Conservation (phyloP, 2,329 filamentous ascomycete genomes). For the Ceratocystis huliohia region DNA sequence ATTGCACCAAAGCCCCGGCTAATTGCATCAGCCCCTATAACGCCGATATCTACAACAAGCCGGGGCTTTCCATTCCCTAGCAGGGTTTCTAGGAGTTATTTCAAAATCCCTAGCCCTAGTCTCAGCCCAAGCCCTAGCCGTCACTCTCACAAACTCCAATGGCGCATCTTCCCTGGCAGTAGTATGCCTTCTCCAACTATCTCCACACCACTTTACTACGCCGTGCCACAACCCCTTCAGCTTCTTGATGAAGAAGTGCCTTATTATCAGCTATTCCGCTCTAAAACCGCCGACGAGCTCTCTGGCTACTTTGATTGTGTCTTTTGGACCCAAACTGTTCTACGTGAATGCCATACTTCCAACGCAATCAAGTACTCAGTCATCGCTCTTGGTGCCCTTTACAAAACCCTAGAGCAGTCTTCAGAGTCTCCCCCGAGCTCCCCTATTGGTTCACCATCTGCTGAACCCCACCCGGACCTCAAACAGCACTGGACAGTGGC, state of each 20-base stretch:
- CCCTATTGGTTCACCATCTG: slow-evolving; percentile 27
- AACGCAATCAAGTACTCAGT: slow-evolving; percentile 52
- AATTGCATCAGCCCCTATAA: background rate
- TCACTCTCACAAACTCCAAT: slow-evolving; percentile 6
- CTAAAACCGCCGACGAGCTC: slow-evolving; percentile 48
- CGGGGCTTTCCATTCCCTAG: background rate
- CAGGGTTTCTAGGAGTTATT: background rate
- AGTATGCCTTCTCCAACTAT: background rate
- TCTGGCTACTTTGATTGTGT: slow-evolving; percentile 54
- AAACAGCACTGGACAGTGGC: slow-evolving; percentile 47
- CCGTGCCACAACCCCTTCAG: slow-evolving; percentile 10
- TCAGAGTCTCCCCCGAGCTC: slow-evolving; percentile 39
- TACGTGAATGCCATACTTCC: slow-evolving; percentile 51
- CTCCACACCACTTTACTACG: slow-evolving; percentile 16
- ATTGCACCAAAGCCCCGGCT: slow-evolving; percentile 34
- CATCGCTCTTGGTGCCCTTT: slow-evolving; percentile 51
- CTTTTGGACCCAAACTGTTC: slow-evolving; percentile 51
- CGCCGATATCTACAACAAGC: background rate
- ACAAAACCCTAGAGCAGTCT: slow-evolving; percentile 51
- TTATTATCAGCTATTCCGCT: slow-evolving; percentile 51
- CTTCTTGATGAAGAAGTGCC: slow-evolving; percentile 34
- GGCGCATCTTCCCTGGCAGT: background rate
- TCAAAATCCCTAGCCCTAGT: slow-evolving; percentile 1
- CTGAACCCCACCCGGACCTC: slow-evolving; percentile 27
- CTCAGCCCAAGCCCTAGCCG: background rate